Conservation (phyloP, 345 rosid species). For the Bruguiera sexangula region DNA sequence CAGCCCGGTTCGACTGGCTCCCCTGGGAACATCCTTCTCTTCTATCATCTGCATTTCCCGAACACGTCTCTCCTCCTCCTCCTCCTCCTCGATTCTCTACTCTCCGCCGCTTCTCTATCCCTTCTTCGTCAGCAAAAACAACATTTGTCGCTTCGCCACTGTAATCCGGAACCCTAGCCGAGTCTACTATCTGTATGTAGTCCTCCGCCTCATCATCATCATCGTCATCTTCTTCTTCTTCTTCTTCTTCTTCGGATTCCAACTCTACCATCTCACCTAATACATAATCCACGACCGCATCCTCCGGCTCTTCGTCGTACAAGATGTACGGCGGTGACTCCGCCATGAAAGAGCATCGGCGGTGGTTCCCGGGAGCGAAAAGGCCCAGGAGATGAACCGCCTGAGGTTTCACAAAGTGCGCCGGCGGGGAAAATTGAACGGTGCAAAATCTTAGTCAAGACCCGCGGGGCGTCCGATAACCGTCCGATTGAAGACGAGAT, state of each 20-base stretch:
- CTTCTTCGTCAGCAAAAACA: conserved; percentile 10
- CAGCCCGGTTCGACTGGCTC: conserved; percentile 42
- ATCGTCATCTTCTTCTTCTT: conserved; percentile 24
- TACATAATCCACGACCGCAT: conserved; percentile 10
- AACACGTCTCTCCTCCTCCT: conserved; percentile 19
- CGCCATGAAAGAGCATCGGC: neutral
- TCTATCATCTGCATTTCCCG: conserved; percentile 19
- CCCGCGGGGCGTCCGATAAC: too few relatives aligned
- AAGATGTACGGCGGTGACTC: neutral
- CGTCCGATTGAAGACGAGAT: too few relatives aligned
- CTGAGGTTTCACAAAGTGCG: too few relatives aligned
- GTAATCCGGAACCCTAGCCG: conserved; percentile 29
- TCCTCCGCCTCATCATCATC: conserved; percentile 17
- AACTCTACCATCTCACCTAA: neutral
- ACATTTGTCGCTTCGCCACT: too few relatives aligned
- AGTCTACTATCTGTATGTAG: conserved; percentile 19
- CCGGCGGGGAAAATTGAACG: too few relatives aligned
- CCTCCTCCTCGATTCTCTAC: conserved; percentile 9
- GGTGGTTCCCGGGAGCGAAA: neutral
- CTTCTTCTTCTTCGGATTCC: conserved; percentile 14
- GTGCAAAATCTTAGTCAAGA: too few relatives aligned
- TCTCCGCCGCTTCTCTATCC: conserved; percentile 36
- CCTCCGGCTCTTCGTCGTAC: neutral
- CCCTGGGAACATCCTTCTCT: conserved; percentile 37
- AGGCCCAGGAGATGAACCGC: too few relatives aligned